Conservation (phyloP, 2,329 filamentous ascomycete genomes). For the Basipetospora chlamydospora region DNA sequence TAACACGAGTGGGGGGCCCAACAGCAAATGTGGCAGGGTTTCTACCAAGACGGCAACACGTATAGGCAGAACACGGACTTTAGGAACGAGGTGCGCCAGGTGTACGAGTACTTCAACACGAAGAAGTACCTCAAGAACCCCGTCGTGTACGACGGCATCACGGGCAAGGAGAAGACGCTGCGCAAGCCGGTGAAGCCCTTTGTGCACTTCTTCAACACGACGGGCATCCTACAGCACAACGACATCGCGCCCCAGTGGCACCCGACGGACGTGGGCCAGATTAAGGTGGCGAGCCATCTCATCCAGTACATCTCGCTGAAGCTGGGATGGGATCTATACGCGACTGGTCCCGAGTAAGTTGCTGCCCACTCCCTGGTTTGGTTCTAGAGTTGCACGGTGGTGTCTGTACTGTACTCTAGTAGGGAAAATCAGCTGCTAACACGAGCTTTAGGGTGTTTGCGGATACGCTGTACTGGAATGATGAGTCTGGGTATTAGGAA, state of each 20-base stretch:
- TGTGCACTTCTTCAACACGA: conserved; percentile 47
- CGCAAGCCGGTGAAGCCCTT: conserved; percentile 25
- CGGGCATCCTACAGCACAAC: conserved; percentile 46
- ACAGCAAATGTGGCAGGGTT: conserved; percentile 42
- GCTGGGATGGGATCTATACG: conserved; percentile 40
- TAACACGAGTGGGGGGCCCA: too few relatives aligned
- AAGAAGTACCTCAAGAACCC: conserved; percentile 24
- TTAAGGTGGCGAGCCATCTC: conserved; percentile 46
- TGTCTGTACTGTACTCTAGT: too few relatives aligned
- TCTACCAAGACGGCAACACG: conserved; percentile 32
- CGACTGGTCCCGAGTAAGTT: conserved; percentile 37
- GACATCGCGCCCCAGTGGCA: conserved; percentile 44
- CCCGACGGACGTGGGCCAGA: conserved; percentile 44
- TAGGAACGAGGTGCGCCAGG: conserved; percentile 31
- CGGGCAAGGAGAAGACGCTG: conserved; percentile 18
- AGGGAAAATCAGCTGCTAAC: neutral
- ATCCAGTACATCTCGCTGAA: conserved; percentile 40
- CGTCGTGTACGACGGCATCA: conserved; percentile 23
- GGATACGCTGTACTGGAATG: conserved; percentile 38
- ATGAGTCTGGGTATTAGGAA: conserved; percentile 27
- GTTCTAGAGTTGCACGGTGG: too few relatives aligned
- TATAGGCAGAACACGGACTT: conserved; percentile 32
- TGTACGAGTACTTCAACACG: conserved; percentile 39
- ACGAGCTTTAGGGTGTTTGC: conserved; percentile 1
- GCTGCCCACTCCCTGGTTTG: neutral